Evolutionary conservation across 208 protist species (phyloP), one percentile per base, ranked within the genome.

Genomic region (Leptomonas pyrrhocoris): DNA sequence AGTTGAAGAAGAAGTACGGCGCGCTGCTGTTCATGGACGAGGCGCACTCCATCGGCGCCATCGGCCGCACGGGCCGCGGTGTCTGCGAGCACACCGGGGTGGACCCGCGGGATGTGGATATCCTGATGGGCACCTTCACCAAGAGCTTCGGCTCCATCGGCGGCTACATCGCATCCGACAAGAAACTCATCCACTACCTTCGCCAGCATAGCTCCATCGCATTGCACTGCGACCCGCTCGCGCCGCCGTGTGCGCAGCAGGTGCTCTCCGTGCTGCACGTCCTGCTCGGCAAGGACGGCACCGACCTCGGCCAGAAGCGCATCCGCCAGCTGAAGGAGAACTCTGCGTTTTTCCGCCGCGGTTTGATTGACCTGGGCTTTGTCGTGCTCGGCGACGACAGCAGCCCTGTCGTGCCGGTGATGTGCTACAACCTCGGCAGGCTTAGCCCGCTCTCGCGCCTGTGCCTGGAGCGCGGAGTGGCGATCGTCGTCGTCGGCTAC

Each of bases 31-130:
- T 99, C 79, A 78, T 99, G 42, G 98, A 99, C 78, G 98, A 99
- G 89, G 97, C 98, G 8, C 98, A 99, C 80, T 98, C 98, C 31
- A 98, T 99, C 63, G 98, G 98, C 66, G 88, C 99, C 23, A 98
- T 99, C 68, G 98, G 98, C 54, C 58, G 68, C 25, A 86, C 78
- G 27, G 98, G 98, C 59, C 94, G 94, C 43, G 98, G 98, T 42
- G 94, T 99, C 4, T 97, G 92, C 73, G 98, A 99, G 77, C 72
- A 89, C 77, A 84, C 87, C 61, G 92, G 94, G 34, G 81, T 99
- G 6, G 69, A 86, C 65, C 84, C 93, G 48, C 73, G 94, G 48
- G 84, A 97, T 45, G 80, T 99, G 16, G 97, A 98, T 64, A 91
- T 99, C 55, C 90, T 99, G 54, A 97, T 97, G 79, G 96, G 97